A percentile compares a stretch with the other conserved stretches of the same genome.
These are phyloP conservation scores for Tetracentron sinense DNA, from an alignment of 164 flowering plant genomes.

Conservation along the genomic window DNA sequence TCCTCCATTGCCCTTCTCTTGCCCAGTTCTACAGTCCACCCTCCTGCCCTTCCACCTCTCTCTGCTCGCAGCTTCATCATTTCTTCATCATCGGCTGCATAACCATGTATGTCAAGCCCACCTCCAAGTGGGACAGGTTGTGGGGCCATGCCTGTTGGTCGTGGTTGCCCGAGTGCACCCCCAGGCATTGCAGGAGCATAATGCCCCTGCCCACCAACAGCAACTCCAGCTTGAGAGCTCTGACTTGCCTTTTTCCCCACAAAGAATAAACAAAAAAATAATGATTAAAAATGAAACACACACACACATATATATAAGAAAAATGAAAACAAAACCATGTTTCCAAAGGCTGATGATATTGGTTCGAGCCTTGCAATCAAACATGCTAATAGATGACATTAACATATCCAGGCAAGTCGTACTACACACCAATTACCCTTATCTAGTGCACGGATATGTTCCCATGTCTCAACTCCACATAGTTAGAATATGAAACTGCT, in stretches of 20 bases:
- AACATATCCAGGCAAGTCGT: too few species aligned
- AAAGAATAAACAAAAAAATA: background rate
- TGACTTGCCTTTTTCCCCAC: constrained; percentile 38
- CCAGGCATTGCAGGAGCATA: constrained; percentile 81
- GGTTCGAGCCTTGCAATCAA: too few species aligned
- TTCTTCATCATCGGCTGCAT: constrained; percentile 58
- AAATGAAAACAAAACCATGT: too few species aligned
- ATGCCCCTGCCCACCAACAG: constrained; percentile 46
- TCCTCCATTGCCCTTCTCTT: constrained; percentile 81
- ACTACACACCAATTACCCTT: too few species aligned
- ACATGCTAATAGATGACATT: too few species aligned
- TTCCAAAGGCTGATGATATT: too few species aligned
- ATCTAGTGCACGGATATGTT: too few species aligned
- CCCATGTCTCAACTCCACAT: too few species aligned
- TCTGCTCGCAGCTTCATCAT: constrained; percentile 67
- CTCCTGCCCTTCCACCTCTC: constrained; percentile 78
- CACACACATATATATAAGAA: too few species aligned
- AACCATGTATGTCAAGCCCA: constrained; percentile 40
- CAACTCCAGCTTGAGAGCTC: constrained; percentile 41
- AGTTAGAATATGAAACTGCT: too few species aligned
- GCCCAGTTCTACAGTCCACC: constrained; percentile 75
- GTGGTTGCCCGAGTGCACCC: constrained; percentile 59
- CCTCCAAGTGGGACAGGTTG: constrained; percentile 67
- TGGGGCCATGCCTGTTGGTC: constrained; percentile 71
- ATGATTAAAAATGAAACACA: background rate